Base-by-base conservation (phyloP, 345 rosid species). In the Gossypium mustelinum region DNA sequence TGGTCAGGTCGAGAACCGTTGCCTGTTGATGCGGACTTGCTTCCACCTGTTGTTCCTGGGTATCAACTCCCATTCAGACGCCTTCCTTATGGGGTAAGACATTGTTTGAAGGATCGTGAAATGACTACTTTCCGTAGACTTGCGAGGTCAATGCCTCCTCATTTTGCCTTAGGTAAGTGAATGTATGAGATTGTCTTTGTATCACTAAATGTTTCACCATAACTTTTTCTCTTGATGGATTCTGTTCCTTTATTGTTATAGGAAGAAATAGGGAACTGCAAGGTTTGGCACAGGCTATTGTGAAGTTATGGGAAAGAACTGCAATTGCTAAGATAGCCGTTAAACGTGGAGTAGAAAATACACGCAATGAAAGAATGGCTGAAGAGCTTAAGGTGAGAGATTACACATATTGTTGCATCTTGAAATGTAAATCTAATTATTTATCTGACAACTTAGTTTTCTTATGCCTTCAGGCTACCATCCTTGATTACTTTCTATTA, bases 1-100 rank as follows among this genome's bases (percentile, higher is more conserved):
- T 94, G 98, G 98, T 82, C 87, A 11, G 98, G 98, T 74, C 78
- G 87, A 73, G 94, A 86, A 72, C 97, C 98, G n/a, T 72, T 90
- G 70, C 98, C 98, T 34, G 94, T 94, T 48, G 97, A 94, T 81
- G 97, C 95, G 20, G 98, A 94, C 79, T 74, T 87, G 84, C 97
- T 94, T 82, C 90, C 97, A 81, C 75, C 94, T 6, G 73, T 85
- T 24, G 89, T 89, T 81, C 84, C 91, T 60, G 91, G 85, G 51
- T 94, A 87, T 77, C 84, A 81, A 80, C 70, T 89, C 55, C 97
- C 98, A 58, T 85, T 90, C 64, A 83, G 98, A 77, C 81, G 87
- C 83, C 91, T 90, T 77, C 94, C 94, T 18, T 81, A 84, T 69
- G 89, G 97, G 77, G 79, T 90, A 25, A 87, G 87, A 72, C 91